phyloP scores from a whole-genome alignment of 805 yeast species.

The Sporopachydermia quercuum region DNA sequence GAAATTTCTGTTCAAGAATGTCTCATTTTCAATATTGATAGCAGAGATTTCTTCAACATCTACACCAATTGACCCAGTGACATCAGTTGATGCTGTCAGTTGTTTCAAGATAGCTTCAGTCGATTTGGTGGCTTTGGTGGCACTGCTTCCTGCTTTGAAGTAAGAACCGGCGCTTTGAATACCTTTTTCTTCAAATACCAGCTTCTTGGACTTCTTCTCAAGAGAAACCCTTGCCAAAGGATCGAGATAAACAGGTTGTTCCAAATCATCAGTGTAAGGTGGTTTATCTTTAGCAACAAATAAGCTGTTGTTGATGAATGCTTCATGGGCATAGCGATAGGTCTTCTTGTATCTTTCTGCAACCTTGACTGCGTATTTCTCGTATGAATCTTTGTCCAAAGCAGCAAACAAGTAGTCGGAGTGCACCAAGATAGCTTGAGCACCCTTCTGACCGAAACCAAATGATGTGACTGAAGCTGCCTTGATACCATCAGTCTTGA shows the following conservation, averaged over 20 bases:
- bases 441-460: slow-evolving; percentile 99
- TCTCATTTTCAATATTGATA: slow-evolving; percentile 74
- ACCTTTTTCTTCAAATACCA: slow-evolving; percentile 2
- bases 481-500: slow-evolving; percentile 93
- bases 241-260: slow-evolving; percentile 83
- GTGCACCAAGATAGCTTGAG: slow-evolving; percentile 81
- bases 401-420: slow-evolving; percentile 88
- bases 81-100: slow-evolving; percentile 32
- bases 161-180: slow-evolving; percentile 16
- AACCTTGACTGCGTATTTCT: slow-evolving; percentile 57
- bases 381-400: slow-evolving; percentile 57
- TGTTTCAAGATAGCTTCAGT: slow-evolving; percentile 49
- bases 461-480: slow-evolving; percentile 95
- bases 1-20: slow-evolving; percentile 87
- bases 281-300: slow-evolving; percentile 88
- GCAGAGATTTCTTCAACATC: slow-evolving; percentile 85
- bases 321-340: slow-evolving; percentile 90
- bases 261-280: slow-evolving; percentile 83
- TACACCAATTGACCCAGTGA: slow-evolving; percentile 69
- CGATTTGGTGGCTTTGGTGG: slow-evolving; percentile 27
- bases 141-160: slow-evolving; percentile 15
- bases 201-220: slow-evolving; percentile 17
- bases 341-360: slow-evolving; percentile 73
- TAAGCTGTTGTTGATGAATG: slow-evolving; percentile 79
- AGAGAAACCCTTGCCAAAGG: slow-evolving; percentile 72